Conservation (phyloP, 139 green algal genomes). For the Coelastrella sp. region DNA sequence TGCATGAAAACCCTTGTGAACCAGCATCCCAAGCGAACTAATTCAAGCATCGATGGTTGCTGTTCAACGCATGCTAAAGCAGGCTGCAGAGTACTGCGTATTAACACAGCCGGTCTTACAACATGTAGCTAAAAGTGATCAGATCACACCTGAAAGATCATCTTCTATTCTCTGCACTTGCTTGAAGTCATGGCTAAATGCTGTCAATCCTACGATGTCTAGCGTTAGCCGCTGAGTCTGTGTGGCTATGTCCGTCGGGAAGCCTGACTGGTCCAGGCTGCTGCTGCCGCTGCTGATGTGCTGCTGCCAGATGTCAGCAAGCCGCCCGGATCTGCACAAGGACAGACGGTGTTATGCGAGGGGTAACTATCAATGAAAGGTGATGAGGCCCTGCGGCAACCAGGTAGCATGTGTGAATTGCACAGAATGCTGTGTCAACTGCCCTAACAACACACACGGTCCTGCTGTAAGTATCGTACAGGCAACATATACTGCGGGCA, state of each 20-base stretch:
- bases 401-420: too few relatives aligned
- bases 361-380: too few relatives aligned
- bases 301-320: slow-evolving; percentile 50
- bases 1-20: too few relatives aligned
- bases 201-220: slow-evolving; percentile 76
- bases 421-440: too few relatives aligned
- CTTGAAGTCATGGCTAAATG: slow-evolving; percentile 80
- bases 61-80: background rate
- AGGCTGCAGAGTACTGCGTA: background rate
- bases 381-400: too few relatives aligned
- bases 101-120: background rate
- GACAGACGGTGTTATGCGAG: too few relatives aligned
- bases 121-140: background rate
- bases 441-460: too few relatives aligned
- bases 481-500: too few relatives aligned
- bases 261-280: background rate
- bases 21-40: too few relatives aligned
- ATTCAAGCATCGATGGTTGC: too few relatives aligned
- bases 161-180: slow-evolving; percentile 48
- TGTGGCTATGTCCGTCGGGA: slow-evolving; percentile 70
- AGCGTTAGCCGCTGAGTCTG: slow-evolving; percentile 81
- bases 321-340: background rate
- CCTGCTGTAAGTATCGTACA: too few relatives aligned
- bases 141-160: slow-evolving; percentile 25
- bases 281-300: background rate